phyloP scores from a whole-genome alignment of 2,329 filamentous ascomycete genomes.

The Sporothrix pallida region DNA sequence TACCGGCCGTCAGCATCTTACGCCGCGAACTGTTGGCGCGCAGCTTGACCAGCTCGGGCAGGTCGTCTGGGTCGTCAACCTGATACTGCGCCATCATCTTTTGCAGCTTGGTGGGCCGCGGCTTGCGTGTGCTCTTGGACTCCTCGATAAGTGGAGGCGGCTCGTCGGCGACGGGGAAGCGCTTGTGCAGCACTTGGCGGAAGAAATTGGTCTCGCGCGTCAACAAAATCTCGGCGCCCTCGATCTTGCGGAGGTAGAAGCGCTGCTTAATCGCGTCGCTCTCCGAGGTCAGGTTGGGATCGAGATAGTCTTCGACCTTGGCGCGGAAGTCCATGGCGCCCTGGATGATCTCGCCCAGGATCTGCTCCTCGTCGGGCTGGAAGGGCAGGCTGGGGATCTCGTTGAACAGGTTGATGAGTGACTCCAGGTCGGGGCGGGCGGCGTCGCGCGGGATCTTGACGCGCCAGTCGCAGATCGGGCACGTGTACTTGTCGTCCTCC shows the following conservation, averaged over 20 bases:
- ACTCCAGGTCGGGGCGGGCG: constrained; percentile 91
- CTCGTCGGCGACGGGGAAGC: constrained; percentile 85
- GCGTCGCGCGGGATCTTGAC: constrained; percentile 97
- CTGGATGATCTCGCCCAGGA: constrained; percentile 83
- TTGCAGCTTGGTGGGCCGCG: constrained; percentile 93
- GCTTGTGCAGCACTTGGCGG: constrained; percentile 92
- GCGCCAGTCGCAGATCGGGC: constrained; percentile 96
- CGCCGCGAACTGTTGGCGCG: constrained; percentile 77
- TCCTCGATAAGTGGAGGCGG: constrained; percentile 84
- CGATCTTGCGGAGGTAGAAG: constrained; percentile 96
- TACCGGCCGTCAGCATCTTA: constrained; percentile 68
- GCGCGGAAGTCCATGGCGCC: constrained; percentile 84
- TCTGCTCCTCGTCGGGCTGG: constrained; percentile 92
- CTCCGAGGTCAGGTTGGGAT: constrained; percentile 77
- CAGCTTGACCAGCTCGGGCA: constrained; percentile 80
- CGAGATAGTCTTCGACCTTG: constrained; percentile 80
- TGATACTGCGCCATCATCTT: constrained; percentile 90
- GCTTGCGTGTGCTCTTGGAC: constrained; percentile 92
- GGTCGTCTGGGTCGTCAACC: constrained; percentile 86
- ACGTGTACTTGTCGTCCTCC: constrained; percentile 97
- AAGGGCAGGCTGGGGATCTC: constrained; percentile 84
- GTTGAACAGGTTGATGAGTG: constrained; percentile 81
- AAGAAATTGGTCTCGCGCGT: constrained; percentile 97
- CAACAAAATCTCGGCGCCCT: constrained; percentile 92
- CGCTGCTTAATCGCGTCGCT: constrained; percentile 83